phyloP scores from a whole-genome alignment of 73 alveolate species.

The Durusdinium trenchii region DNA sequence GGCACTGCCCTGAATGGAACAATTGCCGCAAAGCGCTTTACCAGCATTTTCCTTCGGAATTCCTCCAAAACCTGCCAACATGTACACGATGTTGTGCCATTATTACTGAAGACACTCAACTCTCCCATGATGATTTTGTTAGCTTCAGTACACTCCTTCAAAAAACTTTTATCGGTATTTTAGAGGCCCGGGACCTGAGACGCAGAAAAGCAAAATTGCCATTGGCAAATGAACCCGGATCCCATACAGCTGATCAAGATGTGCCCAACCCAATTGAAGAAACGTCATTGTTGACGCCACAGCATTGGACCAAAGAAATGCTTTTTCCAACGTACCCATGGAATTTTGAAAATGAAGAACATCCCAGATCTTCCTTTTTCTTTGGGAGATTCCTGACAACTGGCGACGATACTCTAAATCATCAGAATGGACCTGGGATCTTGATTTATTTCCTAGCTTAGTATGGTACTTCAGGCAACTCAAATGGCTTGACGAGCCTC shows the following conservation, averaged over 20 bases:
- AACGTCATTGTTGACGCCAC: not conserved
- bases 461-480: not conserved
- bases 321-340: not conserved
- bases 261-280: no score
- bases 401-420: not conserved
- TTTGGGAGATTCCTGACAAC: not conserved
- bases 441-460: not conserved
- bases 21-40: not conserved
- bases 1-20: not conserved
- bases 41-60: not conserved
- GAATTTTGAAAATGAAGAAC: not conserved
- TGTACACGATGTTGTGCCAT: not conserved
- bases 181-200: not conserved
- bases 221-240: not conserved
- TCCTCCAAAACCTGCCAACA: not conserved
- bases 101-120: not conserved
- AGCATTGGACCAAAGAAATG: not conserved
- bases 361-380: not conserved
- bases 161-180: not conserved
- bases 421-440: not conserved
- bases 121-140: not conserved
- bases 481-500: not conserved
- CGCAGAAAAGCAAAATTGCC: not conserved
- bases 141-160: not conserved
- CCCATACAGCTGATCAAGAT: not conserved